Evolutionary conservation across 805 yeast genomes (phyloP).

Genomic region (Barnettozyma sp.): DNA sequence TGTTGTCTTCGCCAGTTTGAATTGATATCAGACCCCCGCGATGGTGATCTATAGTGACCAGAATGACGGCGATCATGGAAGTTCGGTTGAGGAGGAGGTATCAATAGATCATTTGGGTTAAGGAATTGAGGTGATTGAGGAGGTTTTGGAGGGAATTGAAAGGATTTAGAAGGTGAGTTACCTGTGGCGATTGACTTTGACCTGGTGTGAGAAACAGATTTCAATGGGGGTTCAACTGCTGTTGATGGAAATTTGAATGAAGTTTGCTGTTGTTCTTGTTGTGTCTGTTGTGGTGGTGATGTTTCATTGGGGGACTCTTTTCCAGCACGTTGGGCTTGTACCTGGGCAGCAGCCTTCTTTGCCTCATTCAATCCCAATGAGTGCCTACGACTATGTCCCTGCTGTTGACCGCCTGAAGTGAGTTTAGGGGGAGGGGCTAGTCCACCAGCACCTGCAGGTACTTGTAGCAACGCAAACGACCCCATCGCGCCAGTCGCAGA

Average conservation of each 20-base stretch:
- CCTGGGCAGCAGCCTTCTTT: constrained; percentile 92
- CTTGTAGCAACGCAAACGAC: constrained; percentile 19
- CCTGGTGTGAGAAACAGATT: constrained; percentile 18
- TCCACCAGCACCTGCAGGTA: neutral
- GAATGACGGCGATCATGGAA: constrained; percentile 36
- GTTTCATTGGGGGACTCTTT: constrained; percentile 9
- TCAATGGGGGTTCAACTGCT: constrained; percentile 28
- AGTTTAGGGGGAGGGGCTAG: constrained; percentile 25
- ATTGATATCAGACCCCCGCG: constrained; percentile 32
- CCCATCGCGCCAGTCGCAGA: constrained; percentile 32
- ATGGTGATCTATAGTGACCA: constrained; percentile 33
- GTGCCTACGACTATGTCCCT: constrained; percentile 87
- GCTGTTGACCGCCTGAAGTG: constrained; percentile 7
- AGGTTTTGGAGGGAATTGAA: constrained; percentile 78
- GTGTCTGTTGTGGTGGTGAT: constrained; percentile 3
- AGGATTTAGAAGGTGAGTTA: constrained; percentile 40
- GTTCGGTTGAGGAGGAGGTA: constrained; percentile 19
- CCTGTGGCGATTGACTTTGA: constrained; percentile 21
- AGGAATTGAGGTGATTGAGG: constrained; percentile 25
- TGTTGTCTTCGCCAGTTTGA: constrained; percentile 54
- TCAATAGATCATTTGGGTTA: constrained; percentile 25
- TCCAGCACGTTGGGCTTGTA: constrained; percentile 59
- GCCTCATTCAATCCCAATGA: constrained; percentile 90
- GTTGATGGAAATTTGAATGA: constrained; percentile 53
- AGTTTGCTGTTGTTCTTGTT: constrained; percentile 12